Evolutionary conservation across 352 stramenopile species (phyloP).

Genomic region (Phytophthora pluvialis): DNA sequence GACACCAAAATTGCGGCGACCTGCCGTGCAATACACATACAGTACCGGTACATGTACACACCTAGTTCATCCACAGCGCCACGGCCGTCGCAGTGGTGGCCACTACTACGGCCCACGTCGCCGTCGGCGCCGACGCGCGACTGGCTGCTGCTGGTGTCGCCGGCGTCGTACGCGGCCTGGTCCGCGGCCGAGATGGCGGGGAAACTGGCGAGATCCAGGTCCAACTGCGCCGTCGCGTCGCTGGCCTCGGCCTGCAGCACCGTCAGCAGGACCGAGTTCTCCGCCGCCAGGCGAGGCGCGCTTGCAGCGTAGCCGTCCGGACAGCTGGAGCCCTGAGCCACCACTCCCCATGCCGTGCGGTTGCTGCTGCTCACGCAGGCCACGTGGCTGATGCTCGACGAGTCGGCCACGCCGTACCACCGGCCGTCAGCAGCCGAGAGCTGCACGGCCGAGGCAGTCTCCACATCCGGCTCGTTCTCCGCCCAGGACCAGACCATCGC

Average conservation of each 20-base stretch:
- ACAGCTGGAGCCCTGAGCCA: constrained; percentile 53
- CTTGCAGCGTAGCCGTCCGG: constrained; percentile 42
- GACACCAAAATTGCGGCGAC: constrained; percentile 17
- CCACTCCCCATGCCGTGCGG: constrained; percentile 53
- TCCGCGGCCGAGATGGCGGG: constrained; percentile 54
- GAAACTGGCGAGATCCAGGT: constrained; percentile 55
- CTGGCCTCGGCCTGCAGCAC: constrained; percentile 36
- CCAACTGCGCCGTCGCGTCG: constrained; percentile 48
- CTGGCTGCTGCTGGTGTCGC: constrained; percentile 31
- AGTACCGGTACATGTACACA: too few relatives aligned
- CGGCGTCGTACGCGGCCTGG: constrained; percentile 47
- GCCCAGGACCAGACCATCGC: constrained; percentile 76
- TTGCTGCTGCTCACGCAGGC: constrained; percentile 64
- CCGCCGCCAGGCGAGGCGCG: constrained; percentile 48
- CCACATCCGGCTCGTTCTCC: constrained; percentile 47
- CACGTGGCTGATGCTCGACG: constrained; percentile 49
- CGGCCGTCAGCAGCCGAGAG: constrained; percentile 56
- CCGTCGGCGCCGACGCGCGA: constrained; percentile 17
- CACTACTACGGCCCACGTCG: constrained; percentile 2
- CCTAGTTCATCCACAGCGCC: constrained; percentile 10
- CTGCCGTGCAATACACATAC: background rate
- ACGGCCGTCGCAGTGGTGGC: background rate
- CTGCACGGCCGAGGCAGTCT: constrained; percentile 43
- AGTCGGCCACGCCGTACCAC: constrained; percentile 57
- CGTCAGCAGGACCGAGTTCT: constrained; percentile 53